A percentile compares a stretch with the other conserved stretches of the same genome.
Evolutionary conservation across 306 rosid genomes (phyloP).

Genomic region (Cicer pinnatifidum): DNA sequence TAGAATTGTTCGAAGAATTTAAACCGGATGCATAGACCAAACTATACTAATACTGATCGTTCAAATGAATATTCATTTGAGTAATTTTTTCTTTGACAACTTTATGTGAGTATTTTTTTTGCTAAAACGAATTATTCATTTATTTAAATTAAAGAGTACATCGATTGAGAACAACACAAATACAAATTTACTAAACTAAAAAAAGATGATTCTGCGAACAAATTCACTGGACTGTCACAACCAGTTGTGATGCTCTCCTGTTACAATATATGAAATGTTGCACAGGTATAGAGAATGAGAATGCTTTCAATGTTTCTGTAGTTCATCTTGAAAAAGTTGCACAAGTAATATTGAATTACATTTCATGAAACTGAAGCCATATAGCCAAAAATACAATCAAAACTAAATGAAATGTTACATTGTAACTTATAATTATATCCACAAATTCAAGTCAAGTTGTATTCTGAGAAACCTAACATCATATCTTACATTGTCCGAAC

Average conservation of each 20-base stretch:
- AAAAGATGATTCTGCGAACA: background rate
- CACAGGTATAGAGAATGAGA: background rate
- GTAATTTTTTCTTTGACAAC: background rate
- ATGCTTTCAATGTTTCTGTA: constrained; percentile 3
- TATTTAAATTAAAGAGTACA: too few relatives aligned
- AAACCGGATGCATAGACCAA: background rate
- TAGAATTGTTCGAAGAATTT: background rate
- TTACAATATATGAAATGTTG: background rate
- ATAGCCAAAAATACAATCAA: constrained; percentile 3
- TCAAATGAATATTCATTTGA: background rate
- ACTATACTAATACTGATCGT: background rate
- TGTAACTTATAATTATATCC: constrained; percentile 15
- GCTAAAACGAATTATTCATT: too few relatives aligned
- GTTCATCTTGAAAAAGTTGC: background rate
- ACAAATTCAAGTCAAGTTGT: constrained; percentile 2
- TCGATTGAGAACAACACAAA: too few relatives aligned
- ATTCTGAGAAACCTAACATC: constrained; percentile 22
- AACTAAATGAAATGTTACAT: constrained; percentile 23
- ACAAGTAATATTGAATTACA: constrained; percentile 9
- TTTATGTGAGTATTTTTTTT: background rate
- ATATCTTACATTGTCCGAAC: constrained; percentile 58
- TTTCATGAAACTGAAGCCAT: constrained; percentile 22
- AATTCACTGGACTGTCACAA: background rate
- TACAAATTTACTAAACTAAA: too few relatives aligned
- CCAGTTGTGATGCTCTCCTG: too few relatives aligned